Percentiles rank a stretch among this genome's conserved stretches.
Evolutionary conservation across 2,329 filamentous ascomycete species (phyloP).

Genomic region (Aspergillus ibericus): DNA sequence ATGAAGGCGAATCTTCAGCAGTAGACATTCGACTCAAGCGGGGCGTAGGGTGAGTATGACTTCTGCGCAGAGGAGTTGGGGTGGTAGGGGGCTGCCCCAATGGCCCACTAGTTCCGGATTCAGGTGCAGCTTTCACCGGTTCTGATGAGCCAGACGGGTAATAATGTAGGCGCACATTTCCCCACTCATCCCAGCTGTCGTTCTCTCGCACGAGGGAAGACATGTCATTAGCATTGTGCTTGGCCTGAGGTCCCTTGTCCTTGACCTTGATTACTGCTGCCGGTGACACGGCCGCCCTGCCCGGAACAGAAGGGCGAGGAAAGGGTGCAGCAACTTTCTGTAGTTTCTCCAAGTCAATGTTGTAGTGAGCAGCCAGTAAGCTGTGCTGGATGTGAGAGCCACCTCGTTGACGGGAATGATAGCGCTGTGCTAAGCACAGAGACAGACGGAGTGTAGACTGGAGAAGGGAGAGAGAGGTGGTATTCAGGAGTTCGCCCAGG

Average conservation of each 20-base stretch:
- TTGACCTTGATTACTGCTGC: conserved; percentile 68
- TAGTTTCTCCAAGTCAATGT: conserved; percentile 71
- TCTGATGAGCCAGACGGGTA: conserved; percentile 54
- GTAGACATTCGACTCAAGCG: conserved; percentile 47
- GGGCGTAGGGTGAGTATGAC: conserved; percentile 60
- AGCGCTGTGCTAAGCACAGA: conserved; percentile 85
- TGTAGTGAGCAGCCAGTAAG: conserved; percentile 80
- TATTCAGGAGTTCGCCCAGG: conserved; percentile 84
- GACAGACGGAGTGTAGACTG: conserved; percentile 76
- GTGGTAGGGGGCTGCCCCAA: conserved; percentile 61
- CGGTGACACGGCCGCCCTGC: conserved; percentile 52
- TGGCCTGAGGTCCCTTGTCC: conserved; percentile 60
- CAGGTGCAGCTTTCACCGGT: conserved; percentile 33
- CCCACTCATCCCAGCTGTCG: conserved; percentile 71
- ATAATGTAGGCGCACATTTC: conserved; percentile 76
- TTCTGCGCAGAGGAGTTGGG: conserved; percentile 73
- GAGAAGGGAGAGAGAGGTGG: conserved; percentile 76
- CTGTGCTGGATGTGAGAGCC: conserved; percentile 68
- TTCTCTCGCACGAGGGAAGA: conserved; percentile 67
- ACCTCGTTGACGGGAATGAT: conserved; percentile 81
- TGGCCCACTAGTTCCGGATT: conserved; percentile 29
- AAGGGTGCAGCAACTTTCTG: conserved; percentile 83
- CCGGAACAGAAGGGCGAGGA: conserved; percentile 63
- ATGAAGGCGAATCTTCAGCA: conserved; percentile 53
- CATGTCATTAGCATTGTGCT: conserved; percentile 80